Percentiles rank a stretch among this genome's conserved stretches.
Conservation (phyloP, 1,139 yeast genomes). For the Kurtzmaniella quercitrusa region DNA sequence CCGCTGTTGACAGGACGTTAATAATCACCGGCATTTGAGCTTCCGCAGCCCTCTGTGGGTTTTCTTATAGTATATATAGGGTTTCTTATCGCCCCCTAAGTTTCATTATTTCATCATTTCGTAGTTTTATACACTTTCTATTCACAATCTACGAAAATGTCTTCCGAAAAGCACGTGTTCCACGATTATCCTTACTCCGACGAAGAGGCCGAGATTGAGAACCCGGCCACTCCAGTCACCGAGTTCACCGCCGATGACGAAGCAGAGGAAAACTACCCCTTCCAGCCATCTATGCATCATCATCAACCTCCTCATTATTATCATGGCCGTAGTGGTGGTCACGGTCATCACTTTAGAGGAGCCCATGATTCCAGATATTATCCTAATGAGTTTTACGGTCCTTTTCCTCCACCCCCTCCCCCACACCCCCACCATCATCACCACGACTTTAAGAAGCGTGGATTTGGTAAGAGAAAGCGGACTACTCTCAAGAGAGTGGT, state of each 20-base stretch:
- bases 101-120: too few species aligned
- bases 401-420: conserved; percentile 2
- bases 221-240: neutral
- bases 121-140: too few species aligned
- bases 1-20: neutral
- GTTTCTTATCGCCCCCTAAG: too few species aligned
- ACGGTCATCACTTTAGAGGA: too few species aligned
- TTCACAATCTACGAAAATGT: neutral
- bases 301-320: too few species aligned
- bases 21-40: neutral
- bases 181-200: neutral
- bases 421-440: conserved; percentile 1
- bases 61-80: neutral
- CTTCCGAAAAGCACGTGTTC: neutral
- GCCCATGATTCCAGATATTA: too few species aligned
- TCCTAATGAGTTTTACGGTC: too few species aligned
- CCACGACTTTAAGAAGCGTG: neutral
- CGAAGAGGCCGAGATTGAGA: neutral
- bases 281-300: neutral
- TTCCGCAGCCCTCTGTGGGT: neutral
- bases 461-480: neutral
- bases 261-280: neutral
- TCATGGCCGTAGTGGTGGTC: too few species aligned
- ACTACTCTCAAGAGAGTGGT: conserved; percentile 1
- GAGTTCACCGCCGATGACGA: neutral